Evolutionary conservation across 495 filamentous ascomycete species (phyloP).

Genomic region (Delitschia confertaspora): DNA sequence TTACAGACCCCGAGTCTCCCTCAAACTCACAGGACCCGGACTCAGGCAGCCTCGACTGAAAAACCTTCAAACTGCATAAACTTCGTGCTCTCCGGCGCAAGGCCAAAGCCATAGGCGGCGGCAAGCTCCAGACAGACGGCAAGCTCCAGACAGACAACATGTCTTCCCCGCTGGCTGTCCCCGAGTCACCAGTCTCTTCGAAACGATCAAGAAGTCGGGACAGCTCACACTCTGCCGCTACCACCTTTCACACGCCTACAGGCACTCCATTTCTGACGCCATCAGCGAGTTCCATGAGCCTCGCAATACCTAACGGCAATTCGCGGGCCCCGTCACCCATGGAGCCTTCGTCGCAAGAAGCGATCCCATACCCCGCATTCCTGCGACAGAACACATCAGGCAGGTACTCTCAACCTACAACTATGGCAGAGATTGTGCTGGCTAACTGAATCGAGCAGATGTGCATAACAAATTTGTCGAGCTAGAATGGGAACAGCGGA

Average conservation of each 20-base stretch:
- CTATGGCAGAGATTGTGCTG: not conserved
- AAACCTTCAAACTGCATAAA: slow-evolving; percentile 27
- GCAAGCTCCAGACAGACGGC: slow-evolving; percentile 9
- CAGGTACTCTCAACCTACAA: slow-evolving; percentile 23
- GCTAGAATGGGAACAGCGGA: slow-evolving; percentile 53
- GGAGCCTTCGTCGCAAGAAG: slow-evolving; percentile 16
- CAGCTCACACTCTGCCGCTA: slow-evolving; percentile 18
- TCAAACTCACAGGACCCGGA: no score
- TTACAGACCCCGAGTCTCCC: no score
- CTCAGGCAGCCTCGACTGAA: slow-evolving; percentile 3
- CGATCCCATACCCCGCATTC: slow-evolving; percentile 32
- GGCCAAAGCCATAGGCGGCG: slow-evolving; percentile 17
- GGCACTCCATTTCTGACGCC: slow-evolving; percentile 15
- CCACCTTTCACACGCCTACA: slow-evolving; percentile 15
- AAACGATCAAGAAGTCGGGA: slow-evolving; percentile 28
- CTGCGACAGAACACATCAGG: slow-evolving; percentile 32
- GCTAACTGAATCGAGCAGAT: slow-evolving; percentile 28
- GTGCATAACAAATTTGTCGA: slow-evolving; percentile 47
- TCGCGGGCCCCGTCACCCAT: slow-evolving; percentile 6
- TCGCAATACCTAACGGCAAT: slow-evolving; percentile 12
- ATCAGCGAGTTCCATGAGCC: slow-evolving; percentile 16
- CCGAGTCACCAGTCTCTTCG: slow-evolving; percentile 25
- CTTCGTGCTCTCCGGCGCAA: slow-evolving; percentile 29
- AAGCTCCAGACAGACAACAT: slow-evolving; percentile 9
- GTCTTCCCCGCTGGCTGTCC: slow-evolving; percentile 24